Conservation (phyloP, 441 rosid species). For the Erodium chrysanthum region DNA sequence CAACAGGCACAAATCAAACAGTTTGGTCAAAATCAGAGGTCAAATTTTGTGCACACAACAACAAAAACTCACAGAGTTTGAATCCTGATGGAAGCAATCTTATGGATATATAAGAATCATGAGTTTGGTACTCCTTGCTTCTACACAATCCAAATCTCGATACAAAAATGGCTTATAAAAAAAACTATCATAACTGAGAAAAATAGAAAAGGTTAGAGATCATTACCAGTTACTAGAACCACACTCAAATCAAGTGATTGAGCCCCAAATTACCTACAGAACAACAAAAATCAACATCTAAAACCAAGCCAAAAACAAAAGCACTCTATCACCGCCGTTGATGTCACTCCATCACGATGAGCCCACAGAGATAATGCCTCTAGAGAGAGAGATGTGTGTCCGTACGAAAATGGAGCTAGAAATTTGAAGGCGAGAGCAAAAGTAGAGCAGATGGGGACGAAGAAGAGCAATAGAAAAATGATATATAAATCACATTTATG, state of each 20-base stretch:
- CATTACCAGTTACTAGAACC: not conserved
- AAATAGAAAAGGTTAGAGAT: no score
- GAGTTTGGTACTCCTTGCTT: no score
- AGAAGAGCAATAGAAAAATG: not conserved
- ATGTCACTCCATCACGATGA: not conserved
- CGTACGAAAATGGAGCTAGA: conserved; percentile 1
- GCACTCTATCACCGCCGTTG: not conserved
- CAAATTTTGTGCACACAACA: no score
- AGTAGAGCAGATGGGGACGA: not conserved
- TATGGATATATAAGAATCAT: no score
- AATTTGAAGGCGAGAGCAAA: not conserved
- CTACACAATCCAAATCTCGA: no score
- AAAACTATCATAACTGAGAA: no score
- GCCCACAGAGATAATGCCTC: not conserved
- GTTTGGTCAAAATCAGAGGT: not conserved
- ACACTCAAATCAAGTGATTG: not conserved
- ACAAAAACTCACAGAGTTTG: no score
- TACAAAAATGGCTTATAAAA: no score
- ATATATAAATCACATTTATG: not conserved
- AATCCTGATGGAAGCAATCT: no score
- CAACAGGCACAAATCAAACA: not conserved
- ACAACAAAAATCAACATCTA: not conserved
- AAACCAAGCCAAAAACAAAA: not conserved
- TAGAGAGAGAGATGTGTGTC: not conserved
- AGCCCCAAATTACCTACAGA: not conserved